Evolutionary conservation across 2,329 filamentous ascomycete species (phyloP).

Genomic region (Raffaelea ambrosiae): DNA sequence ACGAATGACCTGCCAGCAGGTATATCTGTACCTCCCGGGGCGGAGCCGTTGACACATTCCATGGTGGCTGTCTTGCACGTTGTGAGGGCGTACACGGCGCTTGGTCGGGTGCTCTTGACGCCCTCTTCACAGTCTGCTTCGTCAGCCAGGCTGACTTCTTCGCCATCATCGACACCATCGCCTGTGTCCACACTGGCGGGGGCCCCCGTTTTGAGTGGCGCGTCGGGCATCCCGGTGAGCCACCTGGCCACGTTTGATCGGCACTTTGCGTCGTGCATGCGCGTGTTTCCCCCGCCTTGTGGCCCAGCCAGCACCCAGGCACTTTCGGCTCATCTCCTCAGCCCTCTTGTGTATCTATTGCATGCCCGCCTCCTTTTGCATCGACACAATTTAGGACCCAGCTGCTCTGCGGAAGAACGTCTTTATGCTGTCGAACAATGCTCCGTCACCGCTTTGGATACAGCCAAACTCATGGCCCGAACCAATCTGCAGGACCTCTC

Average conservation of each 20-base stretch:
- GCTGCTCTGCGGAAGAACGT: constrained; percentile 57
- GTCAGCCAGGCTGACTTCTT: neutral
- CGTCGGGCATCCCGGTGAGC: constrained; percentile 55
- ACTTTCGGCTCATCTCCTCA: constrained; percentile 66
- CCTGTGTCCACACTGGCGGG: neutral
- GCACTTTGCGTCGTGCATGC: constrained; percentile 68
- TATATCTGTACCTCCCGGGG: constrained; percentile 41
- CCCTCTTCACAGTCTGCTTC: neutral
- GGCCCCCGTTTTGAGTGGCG: constrained; percentile 14
- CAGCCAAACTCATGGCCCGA: constrained; percentile 65
- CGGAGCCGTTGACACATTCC: constrained; percentile 55
- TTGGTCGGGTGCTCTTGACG: constrained; percentile 51
- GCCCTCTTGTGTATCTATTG: constrained; percentile 70
- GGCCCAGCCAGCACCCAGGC: constrained; percentile 57
- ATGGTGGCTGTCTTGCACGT: constrained; percentile 76
- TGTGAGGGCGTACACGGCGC: constrained; percentile 64
- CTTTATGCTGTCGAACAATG: constrained; percentile 70
- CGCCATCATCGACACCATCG: neutral
- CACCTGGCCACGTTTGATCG: constrained; percentile 72
- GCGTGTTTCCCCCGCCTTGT: constrained; percentile 66
- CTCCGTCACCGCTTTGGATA: constrained; percentile 66
- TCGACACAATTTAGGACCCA: constrained; percentile 75
- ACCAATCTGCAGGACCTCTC: constrained; percentile 44
- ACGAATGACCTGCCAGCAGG: constrained; percentile 37
- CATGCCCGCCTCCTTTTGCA: constrained; percentile 79